phyloP scores from a whole-genome alignment of 2,329 filamentous ascomycete species.

The Pseudogymnoascus sp. region DNA sequence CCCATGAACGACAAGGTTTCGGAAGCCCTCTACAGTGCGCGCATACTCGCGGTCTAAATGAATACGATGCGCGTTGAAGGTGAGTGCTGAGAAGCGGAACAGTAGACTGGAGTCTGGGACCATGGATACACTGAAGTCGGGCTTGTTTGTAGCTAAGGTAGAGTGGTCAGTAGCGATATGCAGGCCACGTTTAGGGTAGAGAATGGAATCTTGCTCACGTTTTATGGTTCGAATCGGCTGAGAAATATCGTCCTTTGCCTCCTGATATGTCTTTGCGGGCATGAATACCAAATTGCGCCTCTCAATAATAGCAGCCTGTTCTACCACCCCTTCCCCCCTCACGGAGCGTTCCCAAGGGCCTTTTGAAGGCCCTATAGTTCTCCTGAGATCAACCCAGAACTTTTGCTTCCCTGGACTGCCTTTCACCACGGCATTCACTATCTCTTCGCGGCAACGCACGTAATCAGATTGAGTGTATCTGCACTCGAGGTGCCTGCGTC shows the following conservation, averaged over 20 bases:
- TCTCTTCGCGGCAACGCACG: slow-evolving; percentile 32
- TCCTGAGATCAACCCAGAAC: slow-evolving; percentile 24
- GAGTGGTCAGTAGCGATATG: background rate
- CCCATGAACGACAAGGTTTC: slow-evolving; percentile 74
- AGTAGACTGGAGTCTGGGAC: slow-evolving; percentile 64
- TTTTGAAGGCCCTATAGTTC: background rate
- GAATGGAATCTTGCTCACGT: slow-evolving; percentile 16
- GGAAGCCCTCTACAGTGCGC: slow-evolving; percentile 64
- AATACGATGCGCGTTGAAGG: slow-evolving; percentile 87
- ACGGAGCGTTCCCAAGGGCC: background rate
- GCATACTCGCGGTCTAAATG: slow-evolving; percentile 73
- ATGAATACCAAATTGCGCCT: slow-evolving; percentile 58
- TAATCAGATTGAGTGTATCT: background rate
- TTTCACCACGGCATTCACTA: slow-evolving; percentile 35
- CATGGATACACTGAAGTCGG: slow-evolving; percentile 52
- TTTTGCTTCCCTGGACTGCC: slow-evolving; percentile 24
- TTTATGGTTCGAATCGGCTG: slow-evolving; percentile 20
- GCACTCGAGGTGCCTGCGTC: background rate
- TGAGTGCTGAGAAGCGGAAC: slow-evolving; percentile 85
- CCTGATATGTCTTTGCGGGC: slow-evolving; percentile 32
- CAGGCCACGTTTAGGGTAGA: background rate
- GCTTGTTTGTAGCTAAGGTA: slow-evolving; percentile 21
- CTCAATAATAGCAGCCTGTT: slow-evolving; percentile 43
- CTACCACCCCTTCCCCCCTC: slow-evolving; percentile 14
- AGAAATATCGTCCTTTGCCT: slow-evolving; percentile 16